phyloP scores from a whole-genome alignment of 192 early-diverging fungal genomes.

The Coemansia guatemalensis region DNA sequence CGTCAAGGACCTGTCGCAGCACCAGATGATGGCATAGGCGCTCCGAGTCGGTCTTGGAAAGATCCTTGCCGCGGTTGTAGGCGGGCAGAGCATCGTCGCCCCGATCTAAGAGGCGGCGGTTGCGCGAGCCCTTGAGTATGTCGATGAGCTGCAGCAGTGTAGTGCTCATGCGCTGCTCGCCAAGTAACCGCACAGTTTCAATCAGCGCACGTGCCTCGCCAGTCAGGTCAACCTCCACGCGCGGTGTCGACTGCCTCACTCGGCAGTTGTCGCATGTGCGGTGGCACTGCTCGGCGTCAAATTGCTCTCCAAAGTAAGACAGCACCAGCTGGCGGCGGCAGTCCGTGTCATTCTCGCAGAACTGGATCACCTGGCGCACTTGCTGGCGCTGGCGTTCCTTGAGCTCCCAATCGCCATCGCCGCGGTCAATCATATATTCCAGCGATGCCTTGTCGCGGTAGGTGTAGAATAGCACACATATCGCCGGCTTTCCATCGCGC shows the following conservation, averaged over 20 bases:
- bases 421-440: conserved; percentile 75
- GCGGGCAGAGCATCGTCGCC: conserved; percentile 56
- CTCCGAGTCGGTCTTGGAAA: conserved; percentile 62
- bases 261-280: conserved; percentile 90
- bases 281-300: conserved; percentile 63
- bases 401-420: conserved; percentile 77
- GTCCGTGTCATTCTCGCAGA: conserved; percentile 83
- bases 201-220: conserved; percentile 55
- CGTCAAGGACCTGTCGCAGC: conserved; percentile 61
- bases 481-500: conserved; percentile 81
- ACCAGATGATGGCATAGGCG: conserved; percentile 72
- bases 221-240: conserved; percentile 56
- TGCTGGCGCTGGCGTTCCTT: conserved; percentile 75
- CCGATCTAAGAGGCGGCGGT: conserved; percentile 53
- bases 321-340: conserved; percentile 89
- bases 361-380: conserved; percentile 67
- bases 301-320: conserved; percentile 87
- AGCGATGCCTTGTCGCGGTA: conserved; percentile 74
- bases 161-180: conserved; percentile 49
- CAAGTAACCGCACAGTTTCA: conserved; percentile 48
- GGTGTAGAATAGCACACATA: conserved; percentile 83
- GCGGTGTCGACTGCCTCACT: conserved; percentile 12
- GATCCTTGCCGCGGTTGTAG: conserved; percentile 59
- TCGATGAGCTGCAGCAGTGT: conserved; percentile 73
- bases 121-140: conserved; percentile 71